A percentile compares a stretch with the other conserved stretches of the same genome.
phyloP scores from a whole-genome alignment of 352 stramenopile species.

The Phytophthora foliorum region DNA sequence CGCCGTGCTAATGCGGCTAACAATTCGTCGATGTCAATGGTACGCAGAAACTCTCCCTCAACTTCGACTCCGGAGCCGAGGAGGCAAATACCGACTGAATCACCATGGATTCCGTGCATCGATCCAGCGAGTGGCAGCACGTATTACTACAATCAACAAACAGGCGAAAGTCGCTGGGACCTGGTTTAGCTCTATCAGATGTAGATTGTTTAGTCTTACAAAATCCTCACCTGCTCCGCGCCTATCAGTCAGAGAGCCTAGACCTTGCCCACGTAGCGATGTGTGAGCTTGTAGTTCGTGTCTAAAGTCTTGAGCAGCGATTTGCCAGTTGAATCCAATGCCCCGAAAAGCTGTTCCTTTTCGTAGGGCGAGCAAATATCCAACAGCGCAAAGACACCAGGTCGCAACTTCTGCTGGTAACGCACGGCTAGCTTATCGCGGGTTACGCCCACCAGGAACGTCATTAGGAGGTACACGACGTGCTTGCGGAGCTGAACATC shows the following conservation, averaged over 20 bases:
- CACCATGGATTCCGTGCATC: constrained; percentile 68
- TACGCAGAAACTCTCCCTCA: constrained; percentile 12
- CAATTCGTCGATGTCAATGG: constrained; percentile 23
- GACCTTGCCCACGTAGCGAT: constrained; percentile 89
- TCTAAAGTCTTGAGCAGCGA: constrained; percentile 89
- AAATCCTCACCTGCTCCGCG: constrained; percentile 26
- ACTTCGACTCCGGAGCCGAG: constrained; percentile 6
- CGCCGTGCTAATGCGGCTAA: constrained; percentile 18
- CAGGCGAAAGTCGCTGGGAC: constrained; percentile 79
- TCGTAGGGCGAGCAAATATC: constrained; percentile 89
- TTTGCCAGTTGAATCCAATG: constrained; percentile 85
- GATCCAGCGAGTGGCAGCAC: constrained; percentile 58
- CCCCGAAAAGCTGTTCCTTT: constrained; percentile 88
- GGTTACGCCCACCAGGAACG: constrained; percentile 71
- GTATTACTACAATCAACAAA: constrained; percentile 85
- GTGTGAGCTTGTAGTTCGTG: constrained; percentile 87
- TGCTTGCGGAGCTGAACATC: constrained; percentile 84
- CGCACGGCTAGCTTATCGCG: constrained; percentile 63
- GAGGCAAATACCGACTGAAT: constrained; percentile 10
- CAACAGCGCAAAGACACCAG: constrained; percentile 80
- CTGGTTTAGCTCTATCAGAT: constrained; percentile 27
- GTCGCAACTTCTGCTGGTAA: constrained; percentile 76
- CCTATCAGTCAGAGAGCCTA: constrained; percentile 41
- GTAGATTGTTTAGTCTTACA: constrained; percentile 41
- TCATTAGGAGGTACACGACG: constrained; percentile 84